Evolutionary conservation across 2,329 filamentous ascomycete genomes (phyloP), one percentile per base, ranked within the genome.

Genomic region (Fusarium nanum): DNA sequence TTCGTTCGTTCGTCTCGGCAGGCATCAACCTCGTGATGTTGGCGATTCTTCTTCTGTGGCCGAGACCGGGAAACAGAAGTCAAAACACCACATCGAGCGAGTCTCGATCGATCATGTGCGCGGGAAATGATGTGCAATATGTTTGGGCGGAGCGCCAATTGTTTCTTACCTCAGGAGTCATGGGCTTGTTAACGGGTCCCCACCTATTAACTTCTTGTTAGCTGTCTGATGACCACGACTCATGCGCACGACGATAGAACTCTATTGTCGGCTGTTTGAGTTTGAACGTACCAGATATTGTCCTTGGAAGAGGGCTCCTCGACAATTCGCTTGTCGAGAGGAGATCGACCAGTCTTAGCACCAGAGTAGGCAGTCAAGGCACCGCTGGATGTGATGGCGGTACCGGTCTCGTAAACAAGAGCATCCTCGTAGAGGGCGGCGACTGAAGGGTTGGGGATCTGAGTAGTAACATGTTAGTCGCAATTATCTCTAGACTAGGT

Each of bases 101-200:
- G 49, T 50, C 62, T 60, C 54, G 45, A 45, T 57, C 46, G 54
- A 42, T 59, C 44, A 55, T 41, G 41, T 28, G 23, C 34, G 22
- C 18, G 23, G 34, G 18, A 32, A 40, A 67, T 56, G 27, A 57
- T 55, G 48, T 52, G 46, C 22, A 23, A 41, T 46, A 16, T 57
- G 40, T 22, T 58, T 50, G 45, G 49, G 62, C 58, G 68, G 61
- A 68, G 46, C 28, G 41, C 59, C 37, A 22, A 64, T 20, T 48
- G 28, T 53, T 58, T 72, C 74, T 75, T 91, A 98, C 96, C 82
- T 98, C 94, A 76, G 94, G 89, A 75, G 89, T 91, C 96, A 99
- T 99, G 80, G 95, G 93, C 89, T 98, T 98, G 88, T 99, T 99
- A 75, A 99, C 96, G 60, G 96, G 95, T 78, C 96, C 96, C 96